A percentile compares a stretch with the other conserved stretches of the same genome.
These are phyloP conservation scores for Russula olivacea DNA, from an alignment of 768 basidiomycete genomes.

Conservation along the genomic window DNA sequence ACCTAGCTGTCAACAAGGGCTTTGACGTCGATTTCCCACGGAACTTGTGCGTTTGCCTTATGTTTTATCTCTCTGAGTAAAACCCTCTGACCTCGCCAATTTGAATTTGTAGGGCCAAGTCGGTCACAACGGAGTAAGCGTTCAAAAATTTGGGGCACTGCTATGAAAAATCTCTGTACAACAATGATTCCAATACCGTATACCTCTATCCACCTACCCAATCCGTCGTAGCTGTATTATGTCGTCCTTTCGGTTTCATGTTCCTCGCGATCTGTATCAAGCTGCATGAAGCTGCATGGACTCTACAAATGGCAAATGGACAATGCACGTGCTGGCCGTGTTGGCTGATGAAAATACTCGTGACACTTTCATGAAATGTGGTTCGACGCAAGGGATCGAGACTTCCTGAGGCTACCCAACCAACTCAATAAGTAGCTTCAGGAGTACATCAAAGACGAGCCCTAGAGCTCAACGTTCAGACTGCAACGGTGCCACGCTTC, in stretches of 20 bases:
- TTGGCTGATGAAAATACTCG: not conserved
- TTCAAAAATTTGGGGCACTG: not conserved
- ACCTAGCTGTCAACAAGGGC: conserved; percentile 91
- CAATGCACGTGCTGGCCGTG: not conserved
- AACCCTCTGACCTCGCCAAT: not conserved
- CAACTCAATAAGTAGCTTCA: too few relatives aligned
- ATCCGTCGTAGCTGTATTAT: not conserved
- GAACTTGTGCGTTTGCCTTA: conserved; percentile 62
- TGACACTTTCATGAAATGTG: too few relatives aligned
- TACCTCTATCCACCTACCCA: not conserved
- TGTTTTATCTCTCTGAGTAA: not conserved
- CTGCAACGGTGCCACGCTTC: too few relatives aligned
- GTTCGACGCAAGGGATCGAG: too few relatives aligned
- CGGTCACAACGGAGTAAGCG: conserved; percentile 33
- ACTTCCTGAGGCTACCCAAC: too few relatives aligned
- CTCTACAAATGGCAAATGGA: not conserved
- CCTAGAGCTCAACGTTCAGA: too few relatives aligned
- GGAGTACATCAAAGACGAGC: too few relatives aligned
- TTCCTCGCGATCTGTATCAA: conserved; percentile 15
- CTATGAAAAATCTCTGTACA: conserved; percentile 16
- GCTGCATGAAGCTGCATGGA: conserved; percentile 7
- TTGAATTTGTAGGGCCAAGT: conserved; percentile 30
- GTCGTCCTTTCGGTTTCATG: not conserved
- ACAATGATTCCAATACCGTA: conserved; percentile 1
- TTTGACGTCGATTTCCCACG: conserved; percentile 98